Base-by-base conservation (phyloP, 306 rosid species). In the Cicer bijugum region DNA sequence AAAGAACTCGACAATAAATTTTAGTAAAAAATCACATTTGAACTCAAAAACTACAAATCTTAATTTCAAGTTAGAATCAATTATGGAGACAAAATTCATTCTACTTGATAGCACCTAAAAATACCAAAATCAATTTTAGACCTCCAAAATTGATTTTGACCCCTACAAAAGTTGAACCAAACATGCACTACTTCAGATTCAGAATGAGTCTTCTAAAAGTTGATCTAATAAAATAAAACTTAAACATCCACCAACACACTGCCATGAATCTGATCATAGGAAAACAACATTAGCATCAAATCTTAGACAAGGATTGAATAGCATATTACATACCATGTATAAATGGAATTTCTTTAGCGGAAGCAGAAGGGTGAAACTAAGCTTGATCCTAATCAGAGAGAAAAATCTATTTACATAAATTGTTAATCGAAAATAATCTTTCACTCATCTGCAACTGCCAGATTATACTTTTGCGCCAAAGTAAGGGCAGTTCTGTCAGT, bases 401-500 rank as follows among this genome's bases (percentile, higher is more conserved):
- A 3, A 35, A 4, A 42, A 44, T 11, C 9, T 62, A 61, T 62
- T 62, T 40, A 76, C 80, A 51, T 6, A 33, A 23, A 6, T 9
- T 60, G 46, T 51, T 46, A 55, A 2, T 35, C 9, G 69, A 51
- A 44, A 69, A 9, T 50, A 56, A 64, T 39, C 12, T 67, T 47
- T 76, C 76, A 80, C 1, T 88, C 84, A 59, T 88, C 88, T 10
- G 70, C 53, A 56, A 72, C 19, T 6, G 16, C 44, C 44, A 88
- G 15, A 15, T 80, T 44, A 65, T 88, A 90, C 23, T 1, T 42
- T 4, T 51, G 71, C 58, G 96, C 92, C 85, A 93, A 84, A 28
- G 80, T 75, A 15, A 52, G 75, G 17, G 91, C 94, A 80, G 86
- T 78, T 83, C 82, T 88, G 82, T 93, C 97, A 38, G 68, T 0